phyloP scores from a whole-genome alignment of 805 yeast species.

The Wickerhamia fluorescens region DNA sequence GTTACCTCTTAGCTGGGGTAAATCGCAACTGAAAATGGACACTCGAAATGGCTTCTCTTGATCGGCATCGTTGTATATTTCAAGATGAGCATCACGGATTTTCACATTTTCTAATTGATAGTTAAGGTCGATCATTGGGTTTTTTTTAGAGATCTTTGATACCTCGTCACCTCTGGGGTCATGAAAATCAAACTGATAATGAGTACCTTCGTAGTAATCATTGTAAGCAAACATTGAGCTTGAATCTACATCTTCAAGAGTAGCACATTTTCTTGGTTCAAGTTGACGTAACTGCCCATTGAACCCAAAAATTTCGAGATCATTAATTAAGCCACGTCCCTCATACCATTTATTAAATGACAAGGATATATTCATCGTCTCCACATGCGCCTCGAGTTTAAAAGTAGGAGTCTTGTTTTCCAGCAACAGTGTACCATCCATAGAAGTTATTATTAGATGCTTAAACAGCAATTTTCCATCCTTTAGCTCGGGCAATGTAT shows the following conservation, averaged over 20 bases:
- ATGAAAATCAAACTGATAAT: slow-evolving; percentile 25
- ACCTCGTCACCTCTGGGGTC: slow-evolving; percentile 16
- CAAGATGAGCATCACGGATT: slow-evolving; percentile 46
- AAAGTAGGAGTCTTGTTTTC: slow-evolving; percentile 6
- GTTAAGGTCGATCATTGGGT: slow-evolving; percentile 12
- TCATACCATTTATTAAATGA: slow-evolving; percentile 50
- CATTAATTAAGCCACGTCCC: slow-evolving; percentile 46
- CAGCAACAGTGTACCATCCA: slow-evolving; percentile 3
- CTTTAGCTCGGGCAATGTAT: slow-evolving; percentile 35
- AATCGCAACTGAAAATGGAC: slow-evolving; percentile 57
- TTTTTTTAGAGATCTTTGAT: not conserved
- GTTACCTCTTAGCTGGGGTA: slow-evolving; percentile 52
- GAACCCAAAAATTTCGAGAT: slow-evolving; percentile 43
- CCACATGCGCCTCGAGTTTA: slow-evolving; percentile 23
- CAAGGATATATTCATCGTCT: slow-evolving; percentile 38
- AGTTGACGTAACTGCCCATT: slow-evolving; percentile 25
- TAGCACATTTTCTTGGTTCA: not conserved
- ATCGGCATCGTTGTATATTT: slow-evolving; percentile 22
- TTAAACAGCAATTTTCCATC: slow-evolving; percentile 45
- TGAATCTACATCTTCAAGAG: not conserved
- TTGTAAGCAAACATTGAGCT: slow-evolving; percentile 4
- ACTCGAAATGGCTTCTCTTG: slow-evolving; percentile 34
- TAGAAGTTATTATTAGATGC: slow-evolving; percentile 21
- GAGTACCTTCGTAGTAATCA: slow-evolving; percentile 21
- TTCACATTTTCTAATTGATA: slow-evolving; percentile 33